phyloP scores from a whole-genome alignment of 163 green algal genomes.

The Prototheca wickerhamii region DNA sequence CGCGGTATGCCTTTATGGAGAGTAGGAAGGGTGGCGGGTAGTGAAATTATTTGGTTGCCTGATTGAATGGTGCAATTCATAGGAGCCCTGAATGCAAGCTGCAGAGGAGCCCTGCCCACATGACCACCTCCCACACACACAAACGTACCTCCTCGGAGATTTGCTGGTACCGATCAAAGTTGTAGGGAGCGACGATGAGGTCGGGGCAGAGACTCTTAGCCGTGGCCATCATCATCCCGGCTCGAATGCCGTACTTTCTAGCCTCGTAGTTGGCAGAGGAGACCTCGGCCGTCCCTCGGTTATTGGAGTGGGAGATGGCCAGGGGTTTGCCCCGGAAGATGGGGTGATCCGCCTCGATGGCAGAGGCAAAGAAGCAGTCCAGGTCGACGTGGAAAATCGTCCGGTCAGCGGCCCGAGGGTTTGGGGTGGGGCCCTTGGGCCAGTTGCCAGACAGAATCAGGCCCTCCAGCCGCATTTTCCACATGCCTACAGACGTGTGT shows the following conservation, averaged over 20 bases:
- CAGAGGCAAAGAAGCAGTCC: conserved; percentile 96
- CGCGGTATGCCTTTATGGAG: conserved; percentile 77
- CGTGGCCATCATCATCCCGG: conserved; percentile 78
- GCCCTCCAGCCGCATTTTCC: conserved; percentile 57
- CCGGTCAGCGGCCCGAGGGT: conserved; percentile 21
- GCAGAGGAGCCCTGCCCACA: not conserved
- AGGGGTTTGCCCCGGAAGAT: conserved; percentile 69
- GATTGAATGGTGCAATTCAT: too few relatives aligned
- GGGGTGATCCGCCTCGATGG: conserved; percentile 49
- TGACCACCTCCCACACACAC: not conserved
- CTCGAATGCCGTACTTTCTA: conserved; percentile 56
- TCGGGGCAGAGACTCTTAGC: conserved; percentile 79
- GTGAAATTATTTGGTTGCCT: too few relatives aligned
- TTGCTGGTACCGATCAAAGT: conserved; percentile 85
- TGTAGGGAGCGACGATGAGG: conserved; percentile 88
- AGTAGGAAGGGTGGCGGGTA: too few relatives aligned
- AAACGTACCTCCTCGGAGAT: conserved; percentile 52
- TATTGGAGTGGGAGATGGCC: conserved; percentile 77
- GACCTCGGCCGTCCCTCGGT: conserved; percentile 64
- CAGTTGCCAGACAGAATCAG: conserved; percentile 19
- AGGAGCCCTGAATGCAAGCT: too few relatives aligned
- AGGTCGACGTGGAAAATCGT: conserved; percentile 94
- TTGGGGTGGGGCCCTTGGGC: conserved; percentile 10
- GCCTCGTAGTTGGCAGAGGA: conserved; percentile 74
- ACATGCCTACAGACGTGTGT: conserved; percentile 46